Base-by-base conservation (phyloP, 2,329 filamentous ascomycete species). In the Plenodomus biglobosus region DNA sequence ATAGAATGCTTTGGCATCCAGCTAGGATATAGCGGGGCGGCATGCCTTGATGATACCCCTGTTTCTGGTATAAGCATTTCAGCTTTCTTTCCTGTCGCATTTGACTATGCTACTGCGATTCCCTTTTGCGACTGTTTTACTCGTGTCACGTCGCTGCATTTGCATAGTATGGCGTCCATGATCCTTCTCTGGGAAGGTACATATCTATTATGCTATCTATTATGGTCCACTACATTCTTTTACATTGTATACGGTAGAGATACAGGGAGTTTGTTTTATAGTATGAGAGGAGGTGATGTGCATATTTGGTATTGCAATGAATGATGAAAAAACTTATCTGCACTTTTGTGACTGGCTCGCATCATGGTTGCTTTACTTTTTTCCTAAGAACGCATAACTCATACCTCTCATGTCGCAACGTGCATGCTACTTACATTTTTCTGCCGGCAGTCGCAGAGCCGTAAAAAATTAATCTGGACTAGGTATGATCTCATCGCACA, bases 401-500 rank as follows among this genome's bases (percentile, higher is more conserved):
- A n/a, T n/a, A n/a, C n/a, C n/a, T n/a, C n/a, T n/a, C n/a, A n/a
- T n/a, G n/a, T n/a, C n/a, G n/a, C n/a, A n/a, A n/a, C n/a, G n/a
- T n/a, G n/a, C n/a, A n/a, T n/a, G n/a, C n/a, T n/a, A n/a, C n/a
- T n/a, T n/a, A n/a, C n/a, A n/a, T n/a, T n/a, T n/a, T n/a, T n/a
- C n/a, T n/a, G n/a, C n/a, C n/a, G n/a, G n/a, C n/a, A n/a, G n/a
- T n/a, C n/a, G n/a, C n/a, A n/a, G n/a, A n/a, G n/a, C n/a, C n/a
- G n/a, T n/a, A n/a, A n/a, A 15, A 32, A 32, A 32, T 32, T 3
- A 15, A 3, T 15, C 8, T 15, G 15, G 27, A 32, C 27, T 32
- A 22, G 20, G 15, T 44, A 51, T 58, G 56, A 58, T 55, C 44
- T 56, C 56, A 58, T 56, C 46, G 40, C 44, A 55, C 53, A 47